Conservation (phyloP, 352 stramenopile species). For the Globisporangium cederbergense region DNA sequence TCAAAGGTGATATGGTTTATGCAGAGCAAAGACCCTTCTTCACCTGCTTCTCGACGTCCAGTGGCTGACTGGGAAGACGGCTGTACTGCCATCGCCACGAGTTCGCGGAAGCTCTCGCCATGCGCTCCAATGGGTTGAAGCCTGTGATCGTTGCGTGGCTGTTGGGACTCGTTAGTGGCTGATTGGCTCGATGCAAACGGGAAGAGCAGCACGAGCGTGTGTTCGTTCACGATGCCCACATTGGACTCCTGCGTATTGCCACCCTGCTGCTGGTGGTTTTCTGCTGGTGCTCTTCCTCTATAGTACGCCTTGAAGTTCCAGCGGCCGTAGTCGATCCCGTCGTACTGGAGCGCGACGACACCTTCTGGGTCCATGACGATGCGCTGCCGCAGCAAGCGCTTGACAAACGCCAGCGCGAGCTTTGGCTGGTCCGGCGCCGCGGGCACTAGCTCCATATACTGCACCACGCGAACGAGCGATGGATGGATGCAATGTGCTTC, state of each 20-base stretch:
- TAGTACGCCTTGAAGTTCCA: conserved; percentile 60
- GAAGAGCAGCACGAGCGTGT: conserved; percentile 61
- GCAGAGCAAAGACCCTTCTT: background rate
- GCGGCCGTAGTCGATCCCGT: conserved; percentile 56
- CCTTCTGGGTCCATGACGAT: conserved; percentile 29
- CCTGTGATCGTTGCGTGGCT: background rate
- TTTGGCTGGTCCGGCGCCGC: conserved; percentile 29
- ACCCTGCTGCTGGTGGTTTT: background rate
- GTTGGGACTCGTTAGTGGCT: background rate
- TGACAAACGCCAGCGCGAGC: conserved; percentile 48
- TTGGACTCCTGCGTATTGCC: conserved; percentile 12
- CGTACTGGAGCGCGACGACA: conserved; percentile 30
- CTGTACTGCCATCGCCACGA: conserved; percentile 38
- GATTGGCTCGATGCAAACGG: conserved; percentile 28
- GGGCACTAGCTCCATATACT: conserved; percentile 53
- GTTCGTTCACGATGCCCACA: conserved; percentile 46
- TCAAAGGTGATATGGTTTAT: background rate
- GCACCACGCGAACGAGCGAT: conserved; percentile 29
- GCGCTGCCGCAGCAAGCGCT: conserved; percentile 45
- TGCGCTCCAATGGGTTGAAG: conserved; percentile 40
- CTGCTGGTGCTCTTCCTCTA: conserved; percentile 12
- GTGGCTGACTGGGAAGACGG: background rate
- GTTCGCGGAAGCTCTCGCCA: conserved; percentile 31
- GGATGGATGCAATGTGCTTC: conserved; percentile 23
- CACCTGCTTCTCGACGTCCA: conserved; percentile 13